Base-by-base conservation (phyloP, 2,329 filamentous ascomycete species). In the Colletotrichum lentis region DNA sequence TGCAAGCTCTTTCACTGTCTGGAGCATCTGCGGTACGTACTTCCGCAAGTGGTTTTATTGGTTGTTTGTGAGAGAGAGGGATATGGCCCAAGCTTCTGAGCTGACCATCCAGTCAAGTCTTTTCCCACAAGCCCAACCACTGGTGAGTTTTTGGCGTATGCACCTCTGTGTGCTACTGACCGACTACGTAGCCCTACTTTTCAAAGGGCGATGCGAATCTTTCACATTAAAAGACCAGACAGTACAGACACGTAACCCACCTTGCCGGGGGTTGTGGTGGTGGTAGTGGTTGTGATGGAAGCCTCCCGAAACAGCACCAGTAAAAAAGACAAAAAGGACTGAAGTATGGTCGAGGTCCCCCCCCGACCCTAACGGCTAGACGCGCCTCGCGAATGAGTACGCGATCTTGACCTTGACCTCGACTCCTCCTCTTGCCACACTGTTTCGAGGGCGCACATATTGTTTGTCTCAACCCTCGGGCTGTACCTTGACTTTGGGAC, bases 211-310 rank as follows among this genome's bases (percentile, higher is more conserved):
- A 44, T 20, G 41, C 41, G 41, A n/a, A 44, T 4, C 10, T n/a
- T 24, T 49, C 46, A 22, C 50, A 53, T 10, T 7, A 37, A 27
- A 11, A n/a, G n/a, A 2, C 11, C 12, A n/a, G 20, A 24, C 46
- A 24, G 49, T 52, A n/a, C 8, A 39, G 52, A 16, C 5, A n/a
- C 35, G 52, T 39, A 22, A 2, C 7, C n/a, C 50, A 35, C 18
- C 14, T 80, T 77, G 79, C 83, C 83, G 73, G 76, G 71, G 64
- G 82, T 85, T 73, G 85, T 77, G 73, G 82, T 85, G 71, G 80
- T 67, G 63, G 79, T 79, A 71, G 74, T 75, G 62, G 80, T 81
- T 58, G 76, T 76, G 63, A 82, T 85, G 20, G 80, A 80, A 64
- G 82, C 31, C 84, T 27, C 27, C 62, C 62, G 35, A 54, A 47